Evolutionary conservation across 1,139 yeast genomes (phyloP).

Genomic region (Kodamaea fungicola): DNA sequence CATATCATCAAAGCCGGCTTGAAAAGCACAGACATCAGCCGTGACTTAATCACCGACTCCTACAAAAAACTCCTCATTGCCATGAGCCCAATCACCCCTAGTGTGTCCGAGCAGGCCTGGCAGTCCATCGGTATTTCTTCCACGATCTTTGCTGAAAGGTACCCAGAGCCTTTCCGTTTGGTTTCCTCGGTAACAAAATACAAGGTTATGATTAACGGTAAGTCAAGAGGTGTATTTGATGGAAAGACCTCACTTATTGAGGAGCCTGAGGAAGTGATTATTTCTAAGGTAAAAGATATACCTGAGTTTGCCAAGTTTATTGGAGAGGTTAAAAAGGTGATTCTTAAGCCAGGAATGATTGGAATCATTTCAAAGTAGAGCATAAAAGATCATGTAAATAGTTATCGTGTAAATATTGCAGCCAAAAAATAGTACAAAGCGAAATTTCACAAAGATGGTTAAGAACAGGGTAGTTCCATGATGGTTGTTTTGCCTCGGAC

Average conservation of each 20-base stretch:
- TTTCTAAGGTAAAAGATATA: conserved; percentile 6
- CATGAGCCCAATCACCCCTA: conserved; percentile 77
- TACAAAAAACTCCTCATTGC: conserved; percentile 52
- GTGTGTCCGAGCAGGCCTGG: conserved; percentile 81
- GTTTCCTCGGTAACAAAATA: conserved; percentile 36
- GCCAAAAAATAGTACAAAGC: too few species aligned
- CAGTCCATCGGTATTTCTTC: conserved; percentile 39
- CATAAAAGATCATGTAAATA: neutral
- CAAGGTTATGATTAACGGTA: conserved; percentile 69
- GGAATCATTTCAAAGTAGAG: conserved; percentile 17
- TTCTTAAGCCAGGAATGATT: conserved; percentile 22
- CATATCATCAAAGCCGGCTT: conserved; percentile 45
- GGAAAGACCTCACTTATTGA: conserved; percentile 14
- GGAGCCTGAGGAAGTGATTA: conserved; percentile 1
- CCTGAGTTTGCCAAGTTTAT: conserved; percentile 8
- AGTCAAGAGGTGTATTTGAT: conserved; percentile 48
- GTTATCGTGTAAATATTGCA: too few species aligned
- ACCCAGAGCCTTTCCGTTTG: conserved; percentile 47
- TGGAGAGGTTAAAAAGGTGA: conserved; percentile 11
- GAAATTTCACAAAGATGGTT: neutral
- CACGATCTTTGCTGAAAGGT: conserved; percentile 51
- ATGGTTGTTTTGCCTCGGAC: too few species aligned
- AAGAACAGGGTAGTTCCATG: neutral
- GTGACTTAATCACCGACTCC: conserved; percentile 33
- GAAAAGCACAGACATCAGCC: conserved; percentile 23